Base-by-base conservation (phyloP, 2,329 filamentous ascomycete species). In the Fusarium phyllophilum region DNA sequence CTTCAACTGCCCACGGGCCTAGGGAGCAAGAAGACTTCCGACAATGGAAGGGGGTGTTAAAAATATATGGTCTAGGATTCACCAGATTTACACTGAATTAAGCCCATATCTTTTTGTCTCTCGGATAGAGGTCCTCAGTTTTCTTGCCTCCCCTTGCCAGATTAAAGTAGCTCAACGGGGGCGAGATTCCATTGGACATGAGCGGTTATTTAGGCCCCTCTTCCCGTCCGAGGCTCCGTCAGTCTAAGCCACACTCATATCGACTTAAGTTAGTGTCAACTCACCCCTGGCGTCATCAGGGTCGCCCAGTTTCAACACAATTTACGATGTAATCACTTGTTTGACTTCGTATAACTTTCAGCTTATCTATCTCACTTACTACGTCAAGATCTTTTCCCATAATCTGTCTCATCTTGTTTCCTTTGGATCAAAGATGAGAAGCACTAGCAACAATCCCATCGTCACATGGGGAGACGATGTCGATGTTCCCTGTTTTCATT, bases 171-270 rank as follows among this genome's bases (percentile, higher is more conserved):
- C 62, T 65, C 60, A 34, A 54, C 59, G 34, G 46, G 38, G 39
- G 20, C 38, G 45, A 33, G 9, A 44, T 29, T 45, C 70, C 31
- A 76, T 76, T 75, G 73, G 73, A 26, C 18, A 22, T 29, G 20
- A 11, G 14, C 15, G 18, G 20, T 29, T 20, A 42, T 29, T 42
- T 52, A 52, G n/a, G 62, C 62, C 73, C 75, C 65, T 56, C 70
- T 72, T 77, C 55, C 75, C 75, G 67, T 48, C 42, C 67, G 54
- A 72, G 67, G 66, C 59, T 66, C 72, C 62, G 44, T 62, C 44
- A 36, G 75, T 77, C 75, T 77, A 68, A 77, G 75, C 75, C 75
- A 77, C 75, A 72, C 67, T 77, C 66, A 70, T 70, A 49, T 69
- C 51, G 36, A 48, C 59, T 38, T 65, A 29, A 29, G 26, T 29